Base-by-base conservation (phyloP, 768 basidiomycete genomes). In the Auricularia heimuer region DNA sequence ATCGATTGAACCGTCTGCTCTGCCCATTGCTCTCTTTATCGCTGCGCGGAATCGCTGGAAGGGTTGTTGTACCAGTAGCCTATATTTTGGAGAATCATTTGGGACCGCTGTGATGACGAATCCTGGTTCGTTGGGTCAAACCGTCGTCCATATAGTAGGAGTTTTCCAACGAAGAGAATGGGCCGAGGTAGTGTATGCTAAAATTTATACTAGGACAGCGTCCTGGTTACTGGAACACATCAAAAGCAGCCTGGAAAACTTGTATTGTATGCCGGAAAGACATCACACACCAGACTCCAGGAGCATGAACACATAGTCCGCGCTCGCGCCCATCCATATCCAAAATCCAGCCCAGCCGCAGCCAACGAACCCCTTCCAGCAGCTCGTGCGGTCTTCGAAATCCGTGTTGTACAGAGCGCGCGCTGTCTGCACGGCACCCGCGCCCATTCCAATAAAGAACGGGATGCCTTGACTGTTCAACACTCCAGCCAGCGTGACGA, bases 291-390 rank as follows among this genome's bases (percentile, higher is more conserved):
- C 63, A 21, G 54, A 64, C 16, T 60, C 18, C 1, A 42, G 12
- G 7, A 65, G 33, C 67, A 77, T 56, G 47, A 67, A 65, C 4
- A 72, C 70, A 71, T 92, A 94, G 75, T 97, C 94, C 14, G 76
- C 82, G 11, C 85, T 71, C 14, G 90, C 81, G 11, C 94, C 94
- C 75, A 85, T 82, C 90, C 90, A 94, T 11, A 96, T 77, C 86
- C 87, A 88, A 67, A 91, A 89, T 0, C 94, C 94, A 33, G 89
- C 79, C 87, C 88, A 92, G 0, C 92, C 92, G 73, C 93, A 96
- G 1, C 87, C 86, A 4, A 84, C 82, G 66, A 99, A 99, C 4
- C 91, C 91, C 67, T 81, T 82, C 94, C 94, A 97, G 72, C 94
- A 97, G 74, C 92, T 93, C 21, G 78, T 70, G 7, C 93, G 81